Base-by-base conservation (phyloP, 352 stramenopile genomes). In the Hyaloperonospora arabidopsidis region DNA sequence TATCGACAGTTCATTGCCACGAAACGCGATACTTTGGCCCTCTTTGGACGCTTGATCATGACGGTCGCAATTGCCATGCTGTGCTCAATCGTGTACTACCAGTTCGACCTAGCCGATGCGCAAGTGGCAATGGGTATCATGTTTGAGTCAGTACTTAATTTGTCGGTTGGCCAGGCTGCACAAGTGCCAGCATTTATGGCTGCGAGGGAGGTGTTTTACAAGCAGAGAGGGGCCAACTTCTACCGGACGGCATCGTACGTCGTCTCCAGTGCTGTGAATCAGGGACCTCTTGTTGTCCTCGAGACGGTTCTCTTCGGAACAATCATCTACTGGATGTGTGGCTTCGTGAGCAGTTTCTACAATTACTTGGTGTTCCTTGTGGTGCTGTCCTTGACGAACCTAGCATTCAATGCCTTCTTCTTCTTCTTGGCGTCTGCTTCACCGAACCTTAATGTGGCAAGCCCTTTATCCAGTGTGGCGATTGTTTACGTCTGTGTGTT, bases 281-380 rank as follows among this genome's bases (percentile, higher is more conserved):
- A 63, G 35, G 55, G 70, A 17, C 47, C 66, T 25, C 59, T 68
- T 45, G 41, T 52, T 59, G 7, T 74, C 17, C 54, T 70, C 28
- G 78, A 89, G 63, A 69, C 67, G 11, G 23, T 87, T 4, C 49
- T 84, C 17, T 92, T 89, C 63, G 82, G 76, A 12, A 80, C 70
- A 17, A 57, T 92, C 40, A 46, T 92, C 2, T 92, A 93, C 52
- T 93, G 78, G 66, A 78, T 92, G 59, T 68, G 82, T 53, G 82
- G 82, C 15, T 64, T 71, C 19, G 52, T 61, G 25, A 29, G 25
- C 25, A 29, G 25, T 29, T 29, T 29, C 25, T 8, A 29, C 7
- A 7, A 7, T 7, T 29, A 8, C 25, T 3, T 7, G 25, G 25
- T 7, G 7, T 29, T 29, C 7, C 25, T 29, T 3, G 25, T 29